phyloP scores from a whole-genome alignment of 2,329 filamentous ascomycete genomes.

The Neofusicoccum laricinum region DNA sequence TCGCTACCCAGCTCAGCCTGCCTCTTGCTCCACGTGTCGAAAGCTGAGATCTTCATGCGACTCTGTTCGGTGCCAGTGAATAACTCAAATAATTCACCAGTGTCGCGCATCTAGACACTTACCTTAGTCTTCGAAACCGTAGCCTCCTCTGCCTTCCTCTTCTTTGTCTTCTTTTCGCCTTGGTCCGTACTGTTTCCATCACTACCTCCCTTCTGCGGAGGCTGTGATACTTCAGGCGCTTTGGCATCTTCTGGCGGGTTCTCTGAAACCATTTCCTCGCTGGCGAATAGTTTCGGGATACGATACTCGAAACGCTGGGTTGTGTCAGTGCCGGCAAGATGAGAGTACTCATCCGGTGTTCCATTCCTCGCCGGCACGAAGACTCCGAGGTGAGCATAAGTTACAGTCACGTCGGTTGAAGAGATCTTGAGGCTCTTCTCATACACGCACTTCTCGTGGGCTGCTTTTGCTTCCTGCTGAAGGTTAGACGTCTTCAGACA shows the following conservation, averaged over 20 bases:
- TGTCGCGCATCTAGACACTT: not conserved
- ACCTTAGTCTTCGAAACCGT: not conserved
- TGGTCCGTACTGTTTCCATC: not conserved
- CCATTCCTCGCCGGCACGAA: constrained; percentile 10
- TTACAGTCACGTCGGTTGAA: not conserved
- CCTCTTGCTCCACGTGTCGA: constrained; percentile 4
- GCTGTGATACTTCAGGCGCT: not conserved
- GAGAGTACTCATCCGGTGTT: constrained; percentile 2
- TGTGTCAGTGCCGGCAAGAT: not conserved
- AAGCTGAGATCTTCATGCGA: not conserved
- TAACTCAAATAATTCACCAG: not conserved
- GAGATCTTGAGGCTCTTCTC: constrained; percentile 28
- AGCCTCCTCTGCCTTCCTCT: constrained; percentile 13
- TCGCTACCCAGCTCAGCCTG: constrained; percentile 1
- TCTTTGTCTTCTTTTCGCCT: constrained; percentile 10
- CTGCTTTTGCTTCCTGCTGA: constrained; percentile 64
- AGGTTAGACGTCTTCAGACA: not conserved
- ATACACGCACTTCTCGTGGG: constrained; percentile 57
- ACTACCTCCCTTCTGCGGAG: not conserved
- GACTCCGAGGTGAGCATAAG: constrained; percentile 13
- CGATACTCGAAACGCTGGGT: constrained; percentile 14
- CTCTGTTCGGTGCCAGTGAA: not conserved
- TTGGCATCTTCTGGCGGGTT: constrained; percentile 9
- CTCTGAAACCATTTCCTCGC: constrained; percentile 5
- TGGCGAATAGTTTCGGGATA: constrained; percentile 6